Evolutionary conservation across 139 green algal genomes (phyloP).

Genomic region (Trebouxia sp.): DNA sequence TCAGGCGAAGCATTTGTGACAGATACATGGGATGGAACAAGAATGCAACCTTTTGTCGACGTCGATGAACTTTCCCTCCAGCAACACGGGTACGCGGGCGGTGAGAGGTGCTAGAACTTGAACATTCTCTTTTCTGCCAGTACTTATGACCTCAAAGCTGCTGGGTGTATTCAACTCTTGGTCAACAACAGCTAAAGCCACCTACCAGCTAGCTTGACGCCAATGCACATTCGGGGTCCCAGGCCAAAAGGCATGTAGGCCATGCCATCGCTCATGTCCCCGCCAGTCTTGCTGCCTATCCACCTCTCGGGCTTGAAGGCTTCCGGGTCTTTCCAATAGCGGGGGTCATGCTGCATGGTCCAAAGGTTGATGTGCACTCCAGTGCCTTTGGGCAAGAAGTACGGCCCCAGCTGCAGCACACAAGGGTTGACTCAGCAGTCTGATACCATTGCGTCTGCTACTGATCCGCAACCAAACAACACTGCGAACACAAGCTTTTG

Average conservation of each 20-base stretch:
- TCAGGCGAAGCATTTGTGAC: too few relatives aligned
- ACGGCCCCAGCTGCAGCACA: conserved; percentile 17
- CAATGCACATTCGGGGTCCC: conserved; percentile 44
- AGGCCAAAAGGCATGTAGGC: conserved; percentile 46
- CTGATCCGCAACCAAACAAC: background rate
- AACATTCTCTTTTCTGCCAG: too few relatives aligned
- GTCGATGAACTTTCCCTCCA: too few relatives aligned
- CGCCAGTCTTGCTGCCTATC: conserved; percentile 22
- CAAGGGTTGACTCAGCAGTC: too few relatives aligned
- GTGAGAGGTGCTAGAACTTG: too few relatives aligned
- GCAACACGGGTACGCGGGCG: too few relatives aligned
- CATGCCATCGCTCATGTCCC: background rate
- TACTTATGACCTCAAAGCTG: background rate
- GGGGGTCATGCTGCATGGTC: conserved; percentile 27
- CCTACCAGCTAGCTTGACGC: conserved; percentile 38
- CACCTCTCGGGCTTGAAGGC: conserved; percentile 43
- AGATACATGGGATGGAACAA: too few relatives aligned
- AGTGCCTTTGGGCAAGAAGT: conserved; percentile 29
- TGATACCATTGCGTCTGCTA: too few relatives aligned
- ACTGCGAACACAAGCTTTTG: background rate
- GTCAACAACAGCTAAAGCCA: background rate
- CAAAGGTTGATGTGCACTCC: conserved; percentile 41
- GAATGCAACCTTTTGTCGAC: too few relatives aligned
- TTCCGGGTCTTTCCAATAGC: conserved; percentile 33
- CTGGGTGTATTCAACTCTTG: background rate